Base-by-base conservation (phyloP, 1,139 yeast genomes). In the Taphrina deformans region DNA sequence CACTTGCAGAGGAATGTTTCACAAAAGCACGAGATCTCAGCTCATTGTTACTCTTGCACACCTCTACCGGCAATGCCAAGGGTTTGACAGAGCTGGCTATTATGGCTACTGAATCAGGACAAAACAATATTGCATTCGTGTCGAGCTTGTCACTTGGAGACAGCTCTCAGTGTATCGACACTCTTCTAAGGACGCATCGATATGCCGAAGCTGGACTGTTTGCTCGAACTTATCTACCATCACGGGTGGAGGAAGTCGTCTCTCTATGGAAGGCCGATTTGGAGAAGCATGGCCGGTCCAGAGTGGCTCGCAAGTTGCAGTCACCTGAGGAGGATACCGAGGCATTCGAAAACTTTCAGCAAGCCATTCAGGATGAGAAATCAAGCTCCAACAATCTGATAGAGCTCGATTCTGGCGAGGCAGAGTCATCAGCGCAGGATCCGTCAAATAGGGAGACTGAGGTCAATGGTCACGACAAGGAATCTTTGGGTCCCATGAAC, bases 121-220 rank as follows among this genome's bases (percentile, higher is more conserved):
- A 87, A 75, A 89, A 86, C 76, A 93, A 93, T 75, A 81, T 93
- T 69, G 97, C 99, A 48, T 93, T 92, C 80, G 91, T 89, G 75
- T 88, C 97, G 24, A 85, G 86, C 76, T 93, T 98, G 98, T 80
- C 85, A 66, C 83, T 87, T 53, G 95, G 96, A 55, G 88, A 90
- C 72, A 80, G 84, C 53, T 78, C 79, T 26, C 80, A 81, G 58
- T 88, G 95, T 71, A 80, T 87, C 66, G 83, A 85, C 44, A 79
- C 95, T 70, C 82, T 93, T 72, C 79, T 83, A 65, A 81, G 83
- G 73, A 83, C 91, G 67, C 89, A 84, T 62, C 84, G 96, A 74
- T 81, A 79, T 68, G 81, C 96, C 2, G 99, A 93, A 76, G 97
- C 97, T 31, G 84, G 97, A 2, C 75, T 93, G 67, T 83, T 93